Evolutionary conservation across 805 yeast genomes (phyloP).

Genomic region (Ascoidea asiatica): DNA sequence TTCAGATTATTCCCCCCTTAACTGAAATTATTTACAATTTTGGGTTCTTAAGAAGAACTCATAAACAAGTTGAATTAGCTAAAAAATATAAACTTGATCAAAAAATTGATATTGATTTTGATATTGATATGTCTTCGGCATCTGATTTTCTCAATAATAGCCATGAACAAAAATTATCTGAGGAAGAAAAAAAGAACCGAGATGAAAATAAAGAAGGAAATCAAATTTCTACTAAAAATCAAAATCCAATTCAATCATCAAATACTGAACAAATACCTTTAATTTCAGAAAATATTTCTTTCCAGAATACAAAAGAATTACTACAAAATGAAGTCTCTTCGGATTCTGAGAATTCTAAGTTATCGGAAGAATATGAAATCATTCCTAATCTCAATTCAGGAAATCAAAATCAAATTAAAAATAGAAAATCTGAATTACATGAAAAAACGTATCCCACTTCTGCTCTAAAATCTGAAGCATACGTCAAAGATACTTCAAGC

Average conservation of each 20-base stretch:
- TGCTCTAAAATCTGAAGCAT: too few species aligned
- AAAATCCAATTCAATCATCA: not conserved
- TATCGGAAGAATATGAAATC: too few species aligned
- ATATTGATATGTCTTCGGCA: conserved; percentile 15
- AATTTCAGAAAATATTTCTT: conserved; percentile 10
- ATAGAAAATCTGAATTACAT: too few species aligned
- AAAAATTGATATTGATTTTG: conserved; percentile 9
- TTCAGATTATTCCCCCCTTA: conserved; percentile 23
- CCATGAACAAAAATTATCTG: conserved; percentile 14
- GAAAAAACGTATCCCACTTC: too few species aligned
- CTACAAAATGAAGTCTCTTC: not conserved
- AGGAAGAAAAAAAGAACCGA: conserved; percentile 13
- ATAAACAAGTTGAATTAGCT: conserved; percentile 21
- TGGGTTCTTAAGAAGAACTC: conserved; percentile 20
- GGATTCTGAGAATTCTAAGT: too few species aligned
- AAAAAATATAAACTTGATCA: conserved; percentile 14
- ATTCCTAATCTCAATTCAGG: too few species aligned
- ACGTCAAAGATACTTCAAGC: too few species aligned
- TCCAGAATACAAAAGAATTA: conserved; percentile 1
- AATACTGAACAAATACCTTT: too few species aligned
- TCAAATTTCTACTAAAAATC: conserved; percentile 3
- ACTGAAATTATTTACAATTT: conserved; percentile 17
- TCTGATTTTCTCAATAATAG: too few species aligned
- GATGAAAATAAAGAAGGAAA: conserved; percentile 1
- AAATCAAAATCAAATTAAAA: too few species aligned